Base-by-base conservation (phyloP, 495 filamentous ascomycete species). In the Astrothelium subdiscretum region DNA sequence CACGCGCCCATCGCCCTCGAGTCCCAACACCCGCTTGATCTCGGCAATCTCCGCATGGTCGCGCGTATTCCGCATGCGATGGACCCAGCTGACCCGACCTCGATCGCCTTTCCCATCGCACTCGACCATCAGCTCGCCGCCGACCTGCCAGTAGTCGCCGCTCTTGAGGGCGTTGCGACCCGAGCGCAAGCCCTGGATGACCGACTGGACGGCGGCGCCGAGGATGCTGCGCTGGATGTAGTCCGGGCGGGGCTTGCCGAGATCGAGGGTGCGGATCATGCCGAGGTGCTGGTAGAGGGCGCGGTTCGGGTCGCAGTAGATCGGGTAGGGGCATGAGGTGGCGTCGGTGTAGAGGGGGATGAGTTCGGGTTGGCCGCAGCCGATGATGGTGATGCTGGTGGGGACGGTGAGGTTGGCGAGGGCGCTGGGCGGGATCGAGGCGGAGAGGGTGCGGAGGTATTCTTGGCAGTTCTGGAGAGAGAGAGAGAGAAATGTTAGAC, bases 91-190 rank as follows among this genome's bases (percentile, higher is more conserved):
- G 1, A 88, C 48, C 3, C 24, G 20, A 6, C 48, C 48, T 8
- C 20, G 48, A 29, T 54, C 48, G 3, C 48, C 81, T 51, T 74
- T 70, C 69, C 85, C 86, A 44, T 81, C 80, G 48, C 48, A 54
- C 66, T 90, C 88, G 66, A 91, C 92, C 44, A 95, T 62, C 67
- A 95, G 91, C 73, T 96, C 91, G 0, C 90, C 91, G 2, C 91
- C 91, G 24, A 89, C 83, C 73, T 92, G 87, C 59, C 79, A 76
- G 57, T 77, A 74, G 67, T 88, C 83, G 0, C 91, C 90, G 2
- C 81, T 84, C 64, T 86, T 85, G n/a, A 82, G 70, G 12, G 77
- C 81, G 32, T 84, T 73, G 48, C 82, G 79, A 18, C 67, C 83
- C 71, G 69, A 78, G 80, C 63, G 65, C 13, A 92, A 59, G 0